phyloP scores from a whole-genome alignment of 345 rosid genomes.

The Ceriops zippeliana region DNA sequence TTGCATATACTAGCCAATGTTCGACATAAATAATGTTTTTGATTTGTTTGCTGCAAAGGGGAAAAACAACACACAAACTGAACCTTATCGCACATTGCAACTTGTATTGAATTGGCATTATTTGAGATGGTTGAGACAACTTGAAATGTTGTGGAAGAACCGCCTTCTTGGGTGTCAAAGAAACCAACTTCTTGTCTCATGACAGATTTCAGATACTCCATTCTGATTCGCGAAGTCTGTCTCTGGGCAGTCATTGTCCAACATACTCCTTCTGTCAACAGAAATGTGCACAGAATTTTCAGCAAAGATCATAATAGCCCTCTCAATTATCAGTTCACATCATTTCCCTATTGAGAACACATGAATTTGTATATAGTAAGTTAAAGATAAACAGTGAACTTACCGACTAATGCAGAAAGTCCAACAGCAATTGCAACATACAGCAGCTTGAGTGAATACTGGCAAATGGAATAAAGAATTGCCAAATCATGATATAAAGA shows the following conservation, averaged over 20 bases:
- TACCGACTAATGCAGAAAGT: constrained; percentile 58
- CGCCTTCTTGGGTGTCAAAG: constrained; percentile 60
- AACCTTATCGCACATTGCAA: constrained; percentile 64
- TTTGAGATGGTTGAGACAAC: constrained; percentile 56
- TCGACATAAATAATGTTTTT: not conserved
- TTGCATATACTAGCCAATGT: too few relatives aligned
- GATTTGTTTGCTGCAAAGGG: not conserved
- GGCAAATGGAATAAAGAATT: constrained; percentile 18
- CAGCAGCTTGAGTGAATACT: constrained; percentile 55
- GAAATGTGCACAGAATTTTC: not conserved
- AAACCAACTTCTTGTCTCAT: constrained; percentile 65
- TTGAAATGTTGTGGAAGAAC: constrained; percentile 55
- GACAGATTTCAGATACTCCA: constrained; percentile 57
- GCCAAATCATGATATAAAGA: not conserved
- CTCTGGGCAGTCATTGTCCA: constrained; percentile 75
- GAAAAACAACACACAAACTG: not conserved
- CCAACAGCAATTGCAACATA: constrained; percentile 61
- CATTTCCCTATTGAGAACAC: too few relatives aligned
- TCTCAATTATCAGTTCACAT: not conserved
- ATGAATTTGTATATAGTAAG: too few relatives aligned
- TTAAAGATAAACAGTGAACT: constrained; percentile 11
- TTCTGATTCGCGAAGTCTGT: constrained; percentile 59
- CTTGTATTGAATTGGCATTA: constrained; percentile 67
- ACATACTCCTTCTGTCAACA: constrained; percentile 57
- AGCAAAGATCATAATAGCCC: not conserved